Evolutionary conservation across 2,329 filamentous ascomycete genomes (phyloP).

Genomic region (Emmonsiellopsis sp.): DNA sequence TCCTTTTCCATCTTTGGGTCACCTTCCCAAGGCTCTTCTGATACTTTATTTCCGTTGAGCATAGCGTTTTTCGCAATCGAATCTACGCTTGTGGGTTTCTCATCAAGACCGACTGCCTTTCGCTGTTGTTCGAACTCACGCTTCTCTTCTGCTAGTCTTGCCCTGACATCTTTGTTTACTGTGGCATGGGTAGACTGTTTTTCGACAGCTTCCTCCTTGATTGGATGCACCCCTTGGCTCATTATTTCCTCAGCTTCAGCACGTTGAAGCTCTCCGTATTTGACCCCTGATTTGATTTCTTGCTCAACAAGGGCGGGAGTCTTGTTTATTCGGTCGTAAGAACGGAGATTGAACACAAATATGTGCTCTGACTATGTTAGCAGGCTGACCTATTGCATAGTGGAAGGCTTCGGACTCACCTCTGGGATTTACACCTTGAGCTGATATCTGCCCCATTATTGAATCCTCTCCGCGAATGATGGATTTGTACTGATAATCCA

Average conservation of each 20-base stretch:
- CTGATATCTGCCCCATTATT: slow-evolving; percentile 70
- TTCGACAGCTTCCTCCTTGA: slow-evolving; percentile 37
- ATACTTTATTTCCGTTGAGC: slow-evolving; percentile 54
- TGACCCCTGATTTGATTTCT: slow-evolving; percentile 72
- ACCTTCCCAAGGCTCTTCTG: slow-evolving; percentile 68
- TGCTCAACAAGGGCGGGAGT: slow-evolving; percentile 63
- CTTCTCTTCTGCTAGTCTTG: slow-evolving; percentile 38
- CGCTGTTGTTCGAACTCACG: slow-evolving; percentile 37
- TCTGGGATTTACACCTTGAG: slow-evolving; percentile 64
- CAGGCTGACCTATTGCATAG: not conserved
- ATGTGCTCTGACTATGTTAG: slow-evolving; percentile 54
- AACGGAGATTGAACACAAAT: slow-evolving; percentile 89
- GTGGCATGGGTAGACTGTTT: slow-evolving; percentile 23
- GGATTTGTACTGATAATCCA: slow-evolving; percentile 97
- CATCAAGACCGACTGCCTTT: slow-evolving; percentile 34
- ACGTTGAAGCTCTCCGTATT: slow-evolving; percentile 77
- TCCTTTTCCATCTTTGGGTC: slow-evolving; percentile 65
- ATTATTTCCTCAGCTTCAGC: slow-evolving; percentile 86
- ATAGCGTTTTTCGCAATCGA: slow-evolving; percentile 72
- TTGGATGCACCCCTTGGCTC: slow-evolving; percentile 57
- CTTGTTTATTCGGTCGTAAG: slow-evolving; percentile 83
- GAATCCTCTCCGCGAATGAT: slow-evolving; percentile 85
- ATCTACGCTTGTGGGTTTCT: slow-evolving; percentile 33
- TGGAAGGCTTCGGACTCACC: slow-evolving; percentile 17
- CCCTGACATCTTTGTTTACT: slow-evolving; percentile 29